Base-by-base conservation (phyloP, 2,329 filamentous ascomycete genomes). In the Thelonectria blattea region DNA sequence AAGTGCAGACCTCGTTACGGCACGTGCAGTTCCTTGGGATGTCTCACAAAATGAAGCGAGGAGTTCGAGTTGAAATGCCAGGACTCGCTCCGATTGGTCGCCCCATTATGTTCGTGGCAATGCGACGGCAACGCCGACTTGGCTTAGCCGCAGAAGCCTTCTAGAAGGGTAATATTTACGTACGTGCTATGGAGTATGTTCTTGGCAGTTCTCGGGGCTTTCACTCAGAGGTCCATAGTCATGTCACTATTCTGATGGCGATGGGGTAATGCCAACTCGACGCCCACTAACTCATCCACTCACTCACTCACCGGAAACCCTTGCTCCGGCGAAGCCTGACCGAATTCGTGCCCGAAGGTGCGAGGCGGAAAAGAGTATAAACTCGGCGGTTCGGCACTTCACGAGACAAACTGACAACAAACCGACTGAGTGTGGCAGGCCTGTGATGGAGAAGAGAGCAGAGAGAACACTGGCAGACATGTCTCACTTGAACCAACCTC, bases 1-100 rank as follows among this genome's bases (percentile, higher is more conserved):
- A 70, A 68, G 64, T 37, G 34, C 34, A 2, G 34, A 37, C 34
- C 34, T 15, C 2, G 3, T 12, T 7, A 37, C 11, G 34, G 34
- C 34, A 37, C 34, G 34, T 37, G 34, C 34, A 48, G 57, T 20
- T 57, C 15, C 52, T n/a, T 51, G 30, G 27, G 8, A 6, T 9
- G 27, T 30, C 41, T 42, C 34, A 37, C 54, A 18, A 15, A 49
- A 50, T 37, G 34, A 34, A 37, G 34, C 34, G 34, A 37, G 11
- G 6, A 37, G 34, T 14, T 15, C 34, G 34, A 37, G 11, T 11
- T 37, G 3, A 3, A 3, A 24, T 24, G 3, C 34, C 8, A 12
- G 41, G 41, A 15, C 17, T 7, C 9, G 2, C 41, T 43, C 41
- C 41, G 41, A 43, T 43, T 43, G 41, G 41, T 17, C 41, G 41